Evolutionary conservation across 768 basidiomycete genomes (phyloP), one percentile per base, ranked within the genome.

Genomic region (Pisolithus marmoratus): DNA sequence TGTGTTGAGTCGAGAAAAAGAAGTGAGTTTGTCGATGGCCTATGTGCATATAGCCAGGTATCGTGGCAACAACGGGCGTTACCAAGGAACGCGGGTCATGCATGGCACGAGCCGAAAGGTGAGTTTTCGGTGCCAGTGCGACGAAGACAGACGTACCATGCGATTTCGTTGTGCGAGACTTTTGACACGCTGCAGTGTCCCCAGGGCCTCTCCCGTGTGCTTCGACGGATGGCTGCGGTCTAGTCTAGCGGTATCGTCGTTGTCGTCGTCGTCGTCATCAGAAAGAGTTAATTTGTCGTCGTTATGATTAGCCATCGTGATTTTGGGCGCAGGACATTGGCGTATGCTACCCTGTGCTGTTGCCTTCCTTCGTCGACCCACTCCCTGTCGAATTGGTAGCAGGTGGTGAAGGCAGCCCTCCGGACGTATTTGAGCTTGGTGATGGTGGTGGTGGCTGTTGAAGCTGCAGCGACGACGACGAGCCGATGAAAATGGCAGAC

Each of bases 371-470:
- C 4, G 80, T 83, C 59, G 86, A 87, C 36, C 86, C 85, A 65
- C 87, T 89, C 31, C 85, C 87, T 2, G 87, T 90, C 11, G 88
- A 90, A 63, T 90, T 90, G 19, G 90, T 88, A 24, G 87, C 88
- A 40, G 90, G 90, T 0, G 90, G 90, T 22, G 87, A 90, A 1
- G 90, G 89, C 5, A 91, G 65, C 6, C 89, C 34, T 34, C 34
- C 88, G 5, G 86, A 87, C 51, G 74, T 71, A 55, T 61, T 64
- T 4, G 82, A 75, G 55, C 82, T 85, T n/a, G 68, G 66, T 37
- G 84, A 82, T 3, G 83, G 84, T 55, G 83, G 84, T 55, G 83
- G 83, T 46, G 86, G 19, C 87, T 72, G 44, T 72, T 63, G 14
- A 45, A 51, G 52, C 59, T 58, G 45, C 69, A 70, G 38, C 14